Evolutionary conservation across 306 rosid genomes (phyloP).

Genomic region (Castanea crenata): DNA sequence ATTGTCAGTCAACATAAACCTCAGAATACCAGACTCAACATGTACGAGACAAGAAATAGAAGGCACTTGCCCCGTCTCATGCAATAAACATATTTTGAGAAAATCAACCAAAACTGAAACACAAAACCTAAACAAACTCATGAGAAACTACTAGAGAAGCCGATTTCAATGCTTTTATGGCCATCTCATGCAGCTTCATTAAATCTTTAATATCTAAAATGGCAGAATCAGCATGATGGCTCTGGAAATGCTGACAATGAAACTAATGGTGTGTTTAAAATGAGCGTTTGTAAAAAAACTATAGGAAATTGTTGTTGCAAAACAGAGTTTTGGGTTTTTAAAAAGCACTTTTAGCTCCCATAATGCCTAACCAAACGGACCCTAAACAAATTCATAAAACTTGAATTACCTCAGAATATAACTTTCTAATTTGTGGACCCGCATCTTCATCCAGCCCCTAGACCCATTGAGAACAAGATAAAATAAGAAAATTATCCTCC

Average conservation of each 20-base stretch:
- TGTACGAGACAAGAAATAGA: neutral
- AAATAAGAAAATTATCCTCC: conserved; percentile 15
- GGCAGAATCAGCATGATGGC: conserved; percentile 14
- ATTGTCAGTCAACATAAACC: neutral
- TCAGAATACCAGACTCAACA: neutral
- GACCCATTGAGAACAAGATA: conserved; percentile 37
- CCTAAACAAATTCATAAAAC: conserved; percentile 2
- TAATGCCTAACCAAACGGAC: no score
- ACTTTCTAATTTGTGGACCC: conserved; percentile 87
- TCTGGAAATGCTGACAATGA: neutral
- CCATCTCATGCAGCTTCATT: neutral
- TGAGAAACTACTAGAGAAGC: conserved; percentile 18
- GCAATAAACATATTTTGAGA: neutral
- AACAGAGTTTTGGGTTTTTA: no score
- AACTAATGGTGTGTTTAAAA: neutral
- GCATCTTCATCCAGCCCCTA: conserved; percentile 96
- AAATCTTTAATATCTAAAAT: conserved; percentile 10
- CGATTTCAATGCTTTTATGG: conserved; percentile 15
- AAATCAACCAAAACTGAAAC: neutral
- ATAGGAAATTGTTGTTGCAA: no score
- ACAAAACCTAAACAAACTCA: neutral
- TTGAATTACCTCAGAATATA: conserved; percentile 79
- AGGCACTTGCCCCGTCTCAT: neutral
- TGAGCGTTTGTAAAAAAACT: no score
- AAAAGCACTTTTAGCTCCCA: no score